phyloP scores from a whole-genome alignment of 2,329 filamentous ascomycete genomes.

The Fusarium sp. region DNA sequence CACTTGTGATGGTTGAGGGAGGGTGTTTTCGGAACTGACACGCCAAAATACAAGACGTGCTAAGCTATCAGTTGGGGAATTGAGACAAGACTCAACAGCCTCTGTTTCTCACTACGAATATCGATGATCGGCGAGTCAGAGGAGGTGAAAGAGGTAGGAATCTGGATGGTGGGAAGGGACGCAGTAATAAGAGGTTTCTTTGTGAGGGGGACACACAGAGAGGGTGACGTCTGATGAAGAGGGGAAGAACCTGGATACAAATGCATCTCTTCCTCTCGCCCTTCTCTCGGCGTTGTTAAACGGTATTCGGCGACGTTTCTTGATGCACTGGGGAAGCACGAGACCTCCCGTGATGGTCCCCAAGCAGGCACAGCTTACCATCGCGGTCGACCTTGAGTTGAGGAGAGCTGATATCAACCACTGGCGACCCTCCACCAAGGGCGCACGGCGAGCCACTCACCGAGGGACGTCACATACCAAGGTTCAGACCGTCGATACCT shows the following conservation, averaged over 20 bases:
- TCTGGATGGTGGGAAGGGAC: constrained; percentile 31
- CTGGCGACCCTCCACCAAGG: constrained; percentile 48
- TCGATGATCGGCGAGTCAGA: constrained; percentile 33
- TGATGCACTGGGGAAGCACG: constrained; percentile 28
- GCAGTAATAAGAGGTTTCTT: constrained; percentile 24
- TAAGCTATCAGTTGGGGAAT: background rate
- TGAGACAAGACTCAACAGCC: constrained; percentile 21
- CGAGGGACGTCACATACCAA: constrained; percentile 38
- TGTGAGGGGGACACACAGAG: background rate
- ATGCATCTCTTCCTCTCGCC: constrained; percentile 19
- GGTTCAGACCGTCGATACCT: constrained; percentile 34
- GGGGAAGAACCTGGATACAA: background rate
- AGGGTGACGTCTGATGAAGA: constrained; percentile 1
- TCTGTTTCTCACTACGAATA: constrained; percentile 1
- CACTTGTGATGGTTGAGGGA: constrained; percentile 30
- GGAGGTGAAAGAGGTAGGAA: constrained; percentile 19
- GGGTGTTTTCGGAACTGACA: constrained; percentile 23
- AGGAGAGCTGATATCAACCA: constrained; percentile 41
- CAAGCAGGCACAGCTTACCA: constrained; percentile 32
- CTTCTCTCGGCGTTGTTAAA: constrained; percentile 1
- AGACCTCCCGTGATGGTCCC: constrained; percentile 41
- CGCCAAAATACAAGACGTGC: background rate
- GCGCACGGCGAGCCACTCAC: constrained; percentile 40
- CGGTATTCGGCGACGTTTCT: background rate
- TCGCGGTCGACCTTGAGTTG: constrained; percentile 6